Conservation (phyloP, 2,329 filamentous ascomycete species). For the Escovopsis sp. region DNA sequence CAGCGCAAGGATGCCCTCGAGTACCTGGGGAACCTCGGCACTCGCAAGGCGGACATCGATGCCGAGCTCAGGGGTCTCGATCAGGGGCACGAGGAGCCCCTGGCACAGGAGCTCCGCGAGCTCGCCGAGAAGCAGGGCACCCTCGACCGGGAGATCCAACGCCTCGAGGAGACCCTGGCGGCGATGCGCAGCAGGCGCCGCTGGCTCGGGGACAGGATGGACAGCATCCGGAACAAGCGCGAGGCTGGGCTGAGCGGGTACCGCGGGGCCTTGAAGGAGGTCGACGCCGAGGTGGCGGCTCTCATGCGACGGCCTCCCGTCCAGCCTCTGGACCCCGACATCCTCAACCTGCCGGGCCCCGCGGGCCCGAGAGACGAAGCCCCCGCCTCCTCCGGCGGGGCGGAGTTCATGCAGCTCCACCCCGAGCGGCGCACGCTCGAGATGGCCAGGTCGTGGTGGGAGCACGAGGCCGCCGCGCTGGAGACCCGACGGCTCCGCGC, state of each 20-base stretch:
- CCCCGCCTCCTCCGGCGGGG: constrained; percentile 21
- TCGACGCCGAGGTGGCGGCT: constrained; percentile 45
- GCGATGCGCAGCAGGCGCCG: constrained; percentile 45
- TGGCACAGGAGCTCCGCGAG: constrained; percentile 43
- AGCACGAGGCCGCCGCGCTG: constrained; percentile 43
- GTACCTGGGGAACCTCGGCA: constrained; percentile 38
- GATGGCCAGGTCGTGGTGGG: constrained; percentile 60
- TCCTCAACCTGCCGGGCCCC: constrained; percentile 15
- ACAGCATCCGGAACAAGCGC: constrained; percentile 47
- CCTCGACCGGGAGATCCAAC: constrained; percentile 48
- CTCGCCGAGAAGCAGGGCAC: constrained; percentile 39
- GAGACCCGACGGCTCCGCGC: constrained; percentile 40
- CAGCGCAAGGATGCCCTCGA: constrained; percentile 42
- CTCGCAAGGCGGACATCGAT: constrained; percentile 33
- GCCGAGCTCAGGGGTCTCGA: constrained; percentile 40
- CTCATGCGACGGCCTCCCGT: constrained; percentile 46
- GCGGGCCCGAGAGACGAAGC: constrained; percentile 5
- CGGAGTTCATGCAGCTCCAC: constrained; percentile 45
- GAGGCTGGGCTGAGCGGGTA: constrained; percentile 63
- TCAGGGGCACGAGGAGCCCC: constrained; percentile 39
- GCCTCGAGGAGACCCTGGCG: constrained; percentile 48
- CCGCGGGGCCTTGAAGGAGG: constrained; percentile 47
- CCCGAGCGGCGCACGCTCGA: constrained; percentile 51
- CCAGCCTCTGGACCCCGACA: constrained; percentile 34
- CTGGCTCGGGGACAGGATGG: constrained; percentile 44